phyloP scores from a whole-genome alignment of 1,139 yeast species.

The Blastobotrys capitulatus region DNA sequence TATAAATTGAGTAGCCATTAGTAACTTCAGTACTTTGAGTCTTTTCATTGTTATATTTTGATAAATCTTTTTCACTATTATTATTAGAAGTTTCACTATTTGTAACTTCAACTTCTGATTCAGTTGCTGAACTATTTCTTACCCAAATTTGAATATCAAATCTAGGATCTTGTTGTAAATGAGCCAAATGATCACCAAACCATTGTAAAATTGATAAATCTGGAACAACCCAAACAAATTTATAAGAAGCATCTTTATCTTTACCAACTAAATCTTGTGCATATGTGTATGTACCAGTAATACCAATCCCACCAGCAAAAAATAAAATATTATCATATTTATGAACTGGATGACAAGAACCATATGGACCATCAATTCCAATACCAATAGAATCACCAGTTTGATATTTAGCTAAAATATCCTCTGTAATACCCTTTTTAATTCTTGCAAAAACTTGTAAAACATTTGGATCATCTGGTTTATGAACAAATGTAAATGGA shows the following conservation, averaged over 20 bases:
- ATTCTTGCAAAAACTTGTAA: conserved; percentile 33
- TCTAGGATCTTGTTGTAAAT: conserved; percentile 9
- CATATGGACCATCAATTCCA: conserved; percentile 56
- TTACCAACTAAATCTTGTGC: conserved; percentile 14
- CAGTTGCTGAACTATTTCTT: not conserved
- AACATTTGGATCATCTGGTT: conserved; percentile 18
- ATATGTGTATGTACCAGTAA: conserved; percentile 43
- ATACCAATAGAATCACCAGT: not conserved
- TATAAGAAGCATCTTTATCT: conserved; percentile 6
- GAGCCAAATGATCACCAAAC: conserved; percentile 18
- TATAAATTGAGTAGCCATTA: not conserved
- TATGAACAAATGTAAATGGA: conserved; percentile 53
- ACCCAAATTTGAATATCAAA: conserved; percentile 13
- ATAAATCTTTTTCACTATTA: not conserved
- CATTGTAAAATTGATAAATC: conserved; percentile 16
- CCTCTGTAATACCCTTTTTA: conserved; percentile 12
- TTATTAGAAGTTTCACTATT: not conserved
- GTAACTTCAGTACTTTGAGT: not conserved
- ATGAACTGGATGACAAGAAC: conserved; percentile 44
- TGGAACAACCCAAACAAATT: conserved; percentile 21
- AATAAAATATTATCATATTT: conserved; percentile 48
- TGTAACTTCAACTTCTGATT: not conserved
- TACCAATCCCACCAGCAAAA: conserved; percentile 63
- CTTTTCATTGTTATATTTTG: not conserved
- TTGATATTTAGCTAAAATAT: not conserved